Evolutionary conservation across 164 flowering plant species (phyloP).

Genomic region (Piper betle): DNA sequence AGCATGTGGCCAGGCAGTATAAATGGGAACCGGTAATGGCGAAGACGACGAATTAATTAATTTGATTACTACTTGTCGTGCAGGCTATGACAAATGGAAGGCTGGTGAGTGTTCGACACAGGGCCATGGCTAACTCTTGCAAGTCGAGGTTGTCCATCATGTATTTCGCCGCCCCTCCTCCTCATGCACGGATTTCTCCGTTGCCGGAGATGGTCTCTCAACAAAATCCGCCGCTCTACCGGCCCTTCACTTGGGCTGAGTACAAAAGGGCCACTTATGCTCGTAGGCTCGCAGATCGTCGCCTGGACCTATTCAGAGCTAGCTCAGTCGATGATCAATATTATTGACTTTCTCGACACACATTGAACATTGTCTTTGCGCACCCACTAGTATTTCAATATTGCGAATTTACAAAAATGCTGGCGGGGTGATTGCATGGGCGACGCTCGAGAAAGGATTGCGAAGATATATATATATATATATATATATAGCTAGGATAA

Average conservation of each 20-base stretch:
- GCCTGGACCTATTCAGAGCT: constrained; percentile 42
- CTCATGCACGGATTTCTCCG: constrained; percentile 35
- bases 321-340: too few species aligned
- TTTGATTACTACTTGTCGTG: not conserved
- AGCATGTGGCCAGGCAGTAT: not conserved
- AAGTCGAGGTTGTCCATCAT: constrained; percentile 54
- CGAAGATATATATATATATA: too few species aligned
- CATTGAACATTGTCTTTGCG: too few species aligned
- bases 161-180: constrained; percentile 65
- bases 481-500: too few species aligned
- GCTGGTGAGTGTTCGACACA: constrained; percentile 64
- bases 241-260: constrained; percentile 66
- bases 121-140: constrained; percentile 38
- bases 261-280: constrained; percentile 54
- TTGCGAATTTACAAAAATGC: too few species aligned
- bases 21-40: not conserved
- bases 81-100: constrained; percentile 76
- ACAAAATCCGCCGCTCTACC: constrained; percentile 28
- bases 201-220: constrained; percentile 34
- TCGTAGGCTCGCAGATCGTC: constrained; percentile 31
- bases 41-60: not conserved
- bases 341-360: too few species aligned
- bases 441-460: too few species aligned
- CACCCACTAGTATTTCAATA: too few species aligned
- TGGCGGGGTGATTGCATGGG: too few species aligned